Conservation (phyloP, 768 basidiomycete genomes). For the Trametes coccinea region DNA sequence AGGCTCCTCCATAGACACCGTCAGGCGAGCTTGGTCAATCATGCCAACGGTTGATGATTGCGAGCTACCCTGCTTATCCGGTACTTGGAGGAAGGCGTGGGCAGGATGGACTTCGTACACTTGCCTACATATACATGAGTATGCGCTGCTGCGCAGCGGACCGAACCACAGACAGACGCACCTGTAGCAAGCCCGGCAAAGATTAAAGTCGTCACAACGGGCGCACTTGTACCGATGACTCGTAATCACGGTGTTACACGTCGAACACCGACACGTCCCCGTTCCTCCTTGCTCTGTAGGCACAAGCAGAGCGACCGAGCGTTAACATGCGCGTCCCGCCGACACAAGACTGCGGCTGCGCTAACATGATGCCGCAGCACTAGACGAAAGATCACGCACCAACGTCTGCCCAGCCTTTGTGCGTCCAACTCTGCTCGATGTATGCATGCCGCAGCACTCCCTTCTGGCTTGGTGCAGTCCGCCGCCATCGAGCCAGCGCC, state of each 20-base stretch:
- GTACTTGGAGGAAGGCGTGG: constrained; percentile 81
- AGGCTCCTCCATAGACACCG: constrained; percentile 54
- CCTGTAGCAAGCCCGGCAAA: constrained; percentile 87
- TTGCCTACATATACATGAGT: constrained; percentile 48
- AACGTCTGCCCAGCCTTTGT: constrained; percentile 83
- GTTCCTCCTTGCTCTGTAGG: constrained; percentile 71
- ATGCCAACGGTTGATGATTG: constrained; percentile 27
- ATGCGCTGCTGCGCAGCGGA: background rate
- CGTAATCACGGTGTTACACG: constrained; percentile 65
- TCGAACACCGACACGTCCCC: constrained; percentile 69
- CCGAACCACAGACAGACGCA: constrained; percentile 32
- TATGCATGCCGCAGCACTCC: constrained; percentile 84
- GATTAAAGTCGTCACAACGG: constrained; percentile 73
- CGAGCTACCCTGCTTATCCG: constrained; percentile 54
- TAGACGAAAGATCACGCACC: constrained; percentile 49
- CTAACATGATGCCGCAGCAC: constrained; percentile 4
- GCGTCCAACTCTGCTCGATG: constrained; percentile 83
- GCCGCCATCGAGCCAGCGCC: constrained; percentile 56
- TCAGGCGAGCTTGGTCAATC: constrained; percentile 22
- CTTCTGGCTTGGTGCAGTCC: constrained; percentile 69
- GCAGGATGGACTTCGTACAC: constrained; percentile 91
- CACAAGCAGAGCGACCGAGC: background rate
- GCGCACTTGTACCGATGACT: constrained; percentile 82
- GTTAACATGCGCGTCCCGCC: constrained; percentile 5
- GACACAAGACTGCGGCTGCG: background rate